Base-by-base conservation (phyloP, 768 basidiomycete genomes). In the Hypsizygus marmoreus region DNA sequence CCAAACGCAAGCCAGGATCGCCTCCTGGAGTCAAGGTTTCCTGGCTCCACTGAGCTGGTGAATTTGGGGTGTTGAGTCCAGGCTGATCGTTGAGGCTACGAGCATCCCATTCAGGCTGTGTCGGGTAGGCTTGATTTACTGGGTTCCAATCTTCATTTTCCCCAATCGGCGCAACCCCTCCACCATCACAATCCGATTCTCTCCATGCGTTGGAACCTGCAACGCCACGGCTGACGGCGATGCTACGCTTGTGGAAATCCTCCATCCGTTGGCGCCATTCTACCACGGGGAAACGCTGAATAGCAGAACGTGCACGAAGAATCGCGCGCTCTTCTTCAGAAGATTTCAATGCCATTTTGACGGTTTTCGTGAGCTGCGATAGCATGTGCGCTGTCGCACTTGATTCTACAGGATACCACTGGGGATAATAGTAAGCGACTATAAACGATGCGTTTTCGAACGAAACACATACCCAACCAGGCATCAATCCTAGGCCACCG, bases 381-480 rank as follows among this genome's bases (percentile, higher is more conserved):
- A 94, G 72, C 91, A 97, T 91, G 70, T 97, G 94, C 28, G 84
- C 86, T 4, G 92, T 94, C 20, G 94, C 86, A 51, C 75, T 92
- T 0, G 92, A 95, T 69, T 95, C 93, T 30, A 97, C 94, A 38
- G 94, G 94, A 77, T 93, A 95, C 94, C 94, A 97, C 91, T 93
- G 53, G 12, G 48, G 46, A 48, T 1, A 51, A 43, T 6, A 44
- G 23, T 25, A 45, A 25, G 50, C 44, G 6, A 49, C 14, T 5
- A 43, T 12, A 32, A 42, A 40, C 37, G 11, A 17, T 33, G 12
- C 54, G 8, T 29, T 28, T 8, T 12, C 11, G 11, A 26, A 17
- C 42, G 12, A 32, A 49, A 14, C 1, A 77, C 86, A 59, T 62
- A 93, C 91, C 94, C 94, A 95, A 71, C 93, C 94, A 62, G 94